phyloP scores from a whole-genome alignment of 495 filamentous ascomycete genomes.

The Oleoguttula mirabilis region DNA sequence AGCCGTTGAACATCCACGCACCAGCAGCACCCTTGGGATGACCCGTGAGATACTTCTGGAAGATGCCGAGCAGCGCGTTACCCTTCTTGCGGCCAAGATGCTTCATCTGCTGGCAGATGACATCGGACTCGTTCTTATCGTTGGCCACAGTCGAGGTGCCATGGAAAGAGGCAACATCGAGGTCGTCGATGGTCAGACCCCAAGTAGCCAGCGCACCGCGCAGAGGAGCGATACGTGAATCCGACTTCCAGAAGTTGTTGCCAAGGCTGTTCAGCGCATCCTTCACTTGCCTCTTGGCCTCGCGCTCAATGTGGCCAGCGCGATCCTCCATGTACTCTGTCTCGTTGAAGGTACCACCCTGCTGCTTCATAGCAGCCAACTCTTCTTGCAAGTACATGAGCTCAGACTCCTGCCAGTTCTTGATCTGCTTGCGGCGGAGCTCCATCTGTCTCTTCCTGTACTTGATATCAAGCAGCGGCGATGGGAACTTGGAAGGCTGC shows the following conservation, averaged over 20 bases:
- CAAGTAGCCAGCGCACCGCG: conserved; percentile 91
- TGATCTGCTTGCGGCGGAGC: conserved; percentile 79
- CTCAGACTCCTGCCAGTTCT: conserved; percentile 91
- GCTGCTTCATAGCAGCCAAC: conserved; percentile 76
- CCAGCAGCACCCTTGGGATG: conserved; percentile 98
- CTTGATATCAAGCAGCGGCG: conserved; percentile 89
- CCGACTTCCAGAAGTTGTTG: conserved; percentile 97
- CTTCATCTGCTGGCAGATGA: conserved; percentile 89
- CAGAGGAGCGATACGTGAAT: conserved; percentile 83
- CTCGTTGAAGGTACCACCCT: conserved; percentile 58
- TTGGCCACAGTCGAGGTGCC: conserved; percentile 97
- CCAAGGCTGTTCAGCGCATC: conserved; percentile 82
- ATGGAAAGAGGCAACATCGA: conserved; percentile 93
- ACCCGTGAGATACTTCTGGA: conserved; percentile 98
- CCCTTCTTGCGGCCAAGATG: conserved; percentile 93
- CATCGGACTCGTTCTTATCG: conserved; percentile 98
- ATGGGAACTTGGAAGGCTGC: conserved; percentile 78
- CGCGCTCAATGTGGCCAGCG: conserved; percentile 73
- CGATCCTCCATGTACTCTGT: conserved; percentile 78
- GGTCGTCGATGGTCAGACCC: conserved; percentile 95
- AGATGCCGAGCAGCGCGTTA: conserved; percentile 91
- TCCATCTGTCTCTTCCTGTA: conserved; percentile 93
- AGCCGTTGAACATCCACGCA: conserved; percentile 99
- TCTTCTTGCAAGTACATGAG: conserved; percentile 86
- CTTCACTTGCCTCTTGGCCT: conserved; percentile 79